Percentiles rank a stretch among this genome's conserved stretches.
Conservation (phyloP, 1,139 yeast species). For the Debaryomycetaceae sp. region DNA sequence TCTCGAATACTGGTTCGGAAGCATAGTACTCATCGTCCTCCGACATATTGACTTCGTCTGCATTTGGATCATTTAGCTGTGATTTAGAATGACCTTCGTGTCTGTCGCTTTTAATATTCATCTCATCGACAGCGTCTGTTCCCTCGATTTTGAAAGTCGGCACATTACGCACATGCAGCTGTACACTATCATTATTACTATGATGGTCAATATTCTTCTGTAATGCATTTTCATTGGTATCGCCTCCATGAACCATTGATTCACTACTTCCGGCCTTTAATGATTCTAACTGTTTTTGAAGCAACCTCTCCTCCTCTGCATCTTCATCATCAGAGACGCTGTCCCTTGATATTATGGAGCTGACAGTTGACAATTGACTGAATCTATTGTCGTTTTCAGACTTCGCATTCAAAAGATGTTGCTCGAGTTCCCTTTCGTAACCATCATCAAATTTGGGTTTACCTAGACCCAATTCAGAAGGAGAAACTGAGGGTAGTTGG, state of each 20-base stretch:
- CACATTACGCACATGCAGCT: not conserved
- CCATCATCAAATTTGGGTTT: conserved; percentile 4
- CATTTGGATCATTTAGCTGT: not conserved
- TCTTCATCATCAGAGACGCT: conserved; percentile 30
- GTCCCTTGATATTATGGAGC: conserved; percentile 42
- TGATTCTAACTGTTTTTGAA: conserved; percentile 37
- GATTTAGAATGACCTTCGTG: not conserved
- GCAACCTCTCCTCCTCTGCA: conserved; percentile 36
- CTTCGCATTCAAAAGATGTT: conserved; percentile 21
- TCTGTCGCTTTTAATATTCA: not conserved
- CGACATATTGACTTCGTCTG: conserved; percentile 1
- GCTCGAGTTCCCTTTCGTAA: conserved; percentile 8
- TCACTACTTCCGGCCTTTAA: conserved; percentile 28
- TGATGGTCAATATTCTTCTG: conserved; percentile 2
- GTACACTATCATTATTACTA: not conserved
- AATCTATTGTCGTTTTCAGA: conserved; percentile 11
- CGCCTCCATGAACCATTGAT: not conserved
- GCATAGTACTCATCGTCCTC: conserved; percentile 12
- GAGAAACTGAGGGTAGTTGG: conserved; percentile 9
- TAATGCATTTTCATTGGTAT: not conserved
- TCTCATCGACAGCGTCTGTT: not conserved
- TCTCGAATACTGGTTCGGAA: conserved; percentile 18
- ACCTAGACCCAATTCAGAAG: conserved; percentile 10
- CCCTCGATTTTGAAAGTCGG: conserved; percentile 13
- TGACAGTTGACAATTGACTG: conserved; percentile 42